phyloP scores from a whole-genome alignment of 164 flowering plant genomes.

The Stephania yunnanensis region DNA sequence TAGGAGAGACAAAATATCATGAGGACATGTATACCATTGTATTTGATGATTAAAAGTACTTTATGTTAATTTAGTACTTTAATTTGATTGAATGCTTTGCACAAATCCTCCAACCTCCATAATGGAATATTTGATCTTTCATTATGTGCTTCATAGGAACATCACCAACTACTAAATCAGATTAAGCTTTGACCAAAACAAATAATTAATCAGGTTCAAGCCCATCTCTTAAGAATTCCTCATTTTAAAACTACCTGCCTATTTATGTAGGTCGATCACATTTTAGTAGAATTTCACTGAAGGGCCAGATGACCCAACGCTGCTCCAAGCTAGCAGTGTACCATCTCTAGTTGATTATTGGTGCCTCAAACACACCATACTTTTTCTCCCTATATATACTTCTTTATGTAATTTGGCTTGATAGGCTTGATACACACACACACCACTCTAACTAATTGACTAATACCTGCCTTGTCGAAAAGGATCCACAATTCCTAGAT shows the following conservation, averaged over 20 bases:
- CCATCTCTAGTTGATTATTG: background rate
- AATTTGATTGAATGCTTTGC: no score
- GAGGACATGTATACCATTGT: no score
- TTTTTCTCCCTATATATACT: background rate
- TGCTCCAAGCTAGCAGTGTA: background rate
- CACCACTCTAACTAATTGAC: conserved; percentile 14
- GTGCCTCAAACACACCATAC: background rate
- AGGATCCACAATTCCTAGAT: conserved; percentile 12
- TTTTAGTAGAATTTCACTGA: background rate
- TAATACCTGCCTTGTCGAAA: conserved; percentile 8
- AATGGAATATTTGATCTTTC: background rate
- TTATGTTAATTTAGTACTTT: no score
- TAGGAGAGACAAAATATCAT: background rate
- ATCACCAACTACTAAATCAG: no score
- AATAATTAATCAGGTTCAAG: background rate
- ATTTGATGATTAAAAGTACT: background rate
- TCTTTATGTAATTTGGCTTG: conserved; percentile 10
- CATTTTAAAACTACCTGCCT: background rate
- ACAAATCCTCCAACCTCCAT: background rate
- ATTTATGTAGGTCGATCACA: background rate
- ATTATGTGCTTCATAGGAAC: background rate
- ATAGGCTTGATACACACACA: background rate
- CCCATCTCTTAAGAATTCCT: background rate
- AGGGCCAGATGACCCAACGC: background rate
- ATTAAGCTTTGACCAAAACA: no score